Percentiles rank a stretch among this genome's conserved stretches.
Evolutionary conservation across 176 grass and related monocot genomes (phyloP).

Genomic region (Aegilops bicornis): DNA sequence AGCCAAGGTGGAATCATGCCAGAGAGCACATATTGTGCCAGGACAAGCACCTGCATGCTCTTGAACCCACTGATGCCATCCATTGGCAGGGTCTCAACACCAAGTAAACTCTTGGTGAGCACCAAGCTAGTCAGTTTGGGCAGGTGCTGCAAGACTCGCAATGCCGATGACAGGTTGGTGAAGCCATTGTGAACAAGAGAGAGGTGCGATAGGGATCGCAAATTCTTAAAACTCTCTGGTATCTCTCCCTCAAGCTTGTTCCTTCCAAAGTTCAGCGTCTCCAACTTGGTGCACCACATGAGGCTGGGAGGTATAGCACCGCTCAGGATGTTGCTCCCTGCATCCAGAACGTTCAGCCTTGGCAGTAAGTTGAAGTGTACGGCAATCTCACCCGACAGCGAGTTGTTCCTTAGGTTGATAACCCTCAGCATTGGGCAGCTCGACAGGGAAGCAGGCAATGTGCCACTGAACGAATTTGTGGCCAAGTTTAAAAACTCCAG

Average conservation of each 20-base stretch:
- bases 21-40: constrained; percentile 46
- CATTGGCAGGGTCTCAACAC: constrained; percentile 36
- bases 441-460: constrained; percentile 63
- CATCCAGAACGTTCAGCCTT: constrained; percentile 62
- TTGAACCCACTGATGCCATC: constrained; percentile 45
- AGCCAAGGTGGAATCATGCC: constrained; percentile 56
- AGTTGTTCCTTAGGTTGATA: constrained; percentile 76
- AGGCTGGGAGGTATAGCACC: constrained; percentile 52
- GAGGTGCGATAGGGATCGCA: constrained; percentile 41
- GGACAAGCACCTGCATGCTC: constrained; percentile 46
- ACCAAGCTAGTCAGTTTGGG: constrained; percentile 50
- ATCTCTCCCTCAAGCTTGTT: constrained; percentile 53
- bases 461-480: constrained; percentile 44
- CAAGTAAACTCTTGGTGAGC: constrained; percentile 49
- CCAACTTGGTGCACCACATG: constrained; percentile 20
- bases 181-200: constrained; percentile 47
- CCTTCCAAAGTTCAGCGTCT: constrained; percentile 48
- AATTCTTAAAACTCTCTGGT: constrained; percentile 42
- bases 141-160: constrained; percentile 53
- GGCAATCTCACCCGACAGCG: constrained; percentile 45
- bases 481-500: constrained; percentile 50
- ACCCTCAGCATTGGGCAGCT: constrained; percentile 41
- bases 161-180: constrained; percentile 41
- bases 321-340: constrained; percentile 58
- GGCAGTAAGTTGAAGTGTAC: constrained; percentile 44